phyloP scores from a whole-genome alignment of 129 eudicot genomes.

The Mikania micrantha region DNA sequence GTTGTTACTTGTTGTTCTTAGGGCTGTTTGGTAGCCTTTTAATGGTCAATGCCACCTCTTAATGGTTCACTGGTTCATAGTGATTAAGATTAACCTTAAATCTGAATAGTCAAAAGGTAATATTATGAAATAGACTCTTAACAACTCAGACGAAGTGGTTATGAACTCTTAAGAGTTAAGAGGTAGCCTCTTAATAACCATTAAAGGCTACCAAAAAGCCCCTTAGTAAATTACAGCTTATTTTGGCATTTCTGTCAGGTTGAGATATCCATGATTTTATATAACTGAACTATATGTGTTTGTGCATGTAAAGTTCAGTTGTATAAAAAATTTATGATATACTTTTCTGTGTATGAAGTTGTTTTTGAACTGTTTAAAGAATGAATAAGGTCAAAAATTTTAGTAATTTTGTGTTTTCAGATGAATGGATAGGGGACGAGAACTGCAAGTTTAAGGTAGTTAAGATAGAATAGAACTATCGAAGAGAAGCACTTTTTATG shows the following conservation, averaged over 20 bases:
- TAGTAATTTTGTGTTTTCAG: background rate
- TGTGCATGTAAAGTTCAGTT: background rate
- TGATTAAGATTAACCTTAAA: too few relatives aligned
- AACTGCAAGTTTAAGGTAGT: background rate
- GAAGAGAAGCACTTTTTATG: background rate
- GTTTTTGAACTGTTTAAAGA: background rate
- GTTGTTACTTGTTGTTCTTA: background rate
- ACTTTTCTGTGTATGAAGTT: slow-evolving; percentile 1
- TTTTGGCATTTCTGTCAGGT: background rate
- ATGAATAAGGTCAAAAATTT: background rate
- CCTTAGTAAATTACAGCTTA: background rate
- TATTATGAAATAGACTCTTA: too few relatives aligned
- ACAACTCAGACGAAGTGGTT: too few relatives aligned
- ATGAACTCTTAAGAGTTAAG: too few relatives aligned
- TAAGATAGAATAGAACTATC: background rate
- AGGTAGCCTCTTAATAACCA: too few relatives aligned
- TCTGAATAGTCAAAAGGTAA: too few relatives aligned
- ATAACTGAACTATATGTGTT: background rate
- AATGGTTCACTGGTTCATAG: too few relatives aligned
- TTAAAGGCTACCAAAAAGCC: too few relatives aligned
- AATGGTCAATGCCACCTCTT: too few relatives aligned
- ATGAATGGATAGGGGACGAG: background rate
- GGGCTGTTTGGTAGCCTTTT: too few relatives aligned
- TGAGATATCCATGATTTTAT: slow-evolving; percentile 4
- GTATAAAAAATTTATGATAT: background rate